Percentiles rank a stretch among this genome's conserved stretches.
Evolutionary conservation across 768 basidiomycete species (phyloP).

Genomic region (Suillus weaverae): DNA sequence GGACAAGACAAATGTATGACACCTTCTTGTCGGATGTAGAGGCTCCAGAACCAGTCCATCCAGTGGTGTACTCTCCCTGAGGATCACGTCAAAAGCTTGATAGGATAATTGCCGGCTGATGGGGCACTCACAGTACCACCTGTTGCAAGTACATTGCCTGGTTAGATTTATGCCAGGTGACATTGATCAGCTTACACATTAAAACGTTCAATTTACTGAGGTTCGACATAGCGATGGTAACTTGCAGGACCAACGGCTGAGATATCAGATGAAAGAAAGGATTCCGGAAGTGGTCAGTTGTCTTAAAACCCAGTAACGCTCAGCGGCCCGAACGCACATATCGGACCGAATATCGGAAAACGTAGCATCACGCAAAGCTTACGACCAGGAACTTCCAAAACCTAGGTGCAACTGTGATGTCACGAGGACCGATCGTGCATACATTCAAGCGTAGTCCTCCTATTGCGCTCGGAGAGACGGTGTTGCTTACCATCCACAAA

Average conservation of each 20-base stretch:
- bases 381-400: constrained; percentile 7
- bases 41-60: constrained; percentile 90
- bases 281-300: neutral
- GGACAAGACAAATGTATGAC: constrained; percentile 27
- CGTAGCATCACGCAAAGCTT: neutral
- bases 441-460: neutral
- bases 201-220: constrained; percentile 62
- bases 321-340: constrained; percentile 8
- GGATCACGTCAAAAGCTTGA: neutral
- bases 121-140: constrained; percentile 44
- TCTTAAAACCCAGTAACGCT: constrained; percentile 1
- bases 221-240: constrained; percentile 39
- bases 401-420: constrained; percentile 24
- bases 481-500: neutral
- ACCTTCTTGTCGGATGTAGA: constrained; percentile 94
- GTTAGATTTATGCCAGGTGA: neutral
- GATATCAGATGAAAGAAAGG: neutral
- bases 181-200: constrained; percentile 60
- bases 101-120: neutral
- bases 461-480: neutral
- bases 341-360: constrained; percentile 4
- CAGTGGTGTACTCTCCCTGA: constrained; percentile 90
- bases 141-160: constrained; percentile 22
- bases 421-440: constrained; percentile 12
- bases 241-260: neutral